Base-by-base conservation (phyloP, 495 filamentous ascomycete species). In the Talaromyces trachyspermus region DNA sequence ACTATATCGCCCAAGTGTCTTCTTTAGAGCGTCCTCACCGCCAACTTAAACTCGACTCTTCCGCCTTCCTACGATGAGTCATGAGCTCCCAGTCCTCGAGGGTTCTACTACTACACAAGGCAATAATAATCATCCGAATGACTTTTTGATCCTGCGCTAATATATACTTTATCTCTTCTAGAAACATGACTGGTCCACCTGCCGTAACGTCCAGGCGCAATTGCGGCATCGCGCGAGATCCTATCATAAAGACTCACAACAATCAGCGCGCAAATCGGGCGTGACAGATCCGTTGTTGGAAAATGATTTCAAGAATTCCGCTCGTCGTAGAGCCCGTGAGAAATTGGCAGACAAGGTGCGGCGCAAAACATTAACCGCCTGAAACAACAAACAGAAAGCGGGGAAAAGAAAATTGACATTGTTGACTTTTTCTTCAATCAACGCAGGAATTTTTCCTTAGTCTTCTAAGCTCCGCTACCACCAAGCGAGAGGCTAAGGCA, bases 401-500 rank as follows among this genome's bases (percentile, higher is more conserved):
- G n/a, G n/a, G n/a, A n/a, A n/a, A n/a, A n/a, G n/a, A n/a, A n/a
- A n/a, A n/a, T n/a, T n/a, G n/a, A n/a, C n/a, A n/a, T n/a, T n/a
- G n/a, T n/a, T 17, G 10, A 36, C 15, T 18, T 18, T 12, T 27
- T 20, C 24, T 19, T 25, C 24, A 5, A 20, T n/a, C 25, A 12
- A 2, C n/a, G 15, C 11, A 92, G 88, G 86, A 91, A 64, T 82
- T 92, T 52, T 83, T 89, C 53, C 73, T 91, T 8, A 89, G 86
- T 22, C 74, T 95, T 5, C 70, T 96, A 17, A 83, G 78, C 54
- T 87, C 90, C 10, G 85, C 88, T 4, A 81, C 89, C 2, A 95
- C 91, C 1, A 91, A 87, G 63, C 81, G 90, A 45, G 90, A 96
- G 64, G 91, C 89, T 36, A 88, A 84, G 62, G 80, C 84, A 7